Conservation (phyloP, 73 alveolate species). For the Tetrahymena borealis region DNA sequence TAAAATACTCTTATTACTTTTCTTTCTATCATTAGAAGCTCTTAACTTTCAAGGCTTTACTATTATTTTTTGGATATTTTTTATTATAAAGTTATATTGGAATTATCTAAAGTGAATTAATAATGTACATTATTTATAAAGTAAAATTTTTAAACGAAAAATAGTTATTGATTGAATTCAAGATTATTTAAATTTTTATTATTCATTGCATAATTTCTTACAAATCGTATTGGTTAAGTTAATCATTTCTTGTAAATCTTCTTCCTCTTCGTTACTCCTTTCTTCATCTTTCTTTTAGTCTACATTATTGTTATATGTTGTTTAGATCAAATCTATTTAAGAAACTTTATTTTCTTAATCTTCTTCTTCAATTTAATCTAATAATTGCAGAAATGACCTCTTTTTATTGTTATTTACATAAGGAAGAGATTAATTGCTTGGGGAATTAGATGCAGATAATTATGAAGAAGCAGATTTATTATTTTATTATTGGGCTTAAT, state of each 20-base stretch:
- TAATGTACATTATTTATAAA: no score
- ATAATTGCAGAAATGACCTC: background rate
- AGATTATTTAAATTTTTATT: background rate
- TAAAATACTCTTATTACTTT: no score
- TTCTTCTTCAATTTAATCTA: background rate
- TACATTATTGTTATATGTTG: background rate
- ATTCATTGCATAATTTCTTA: background rate
- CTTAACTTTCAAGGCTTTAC: no score
- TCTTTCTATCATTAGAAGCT: no score
- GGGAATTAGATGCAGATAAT: background rate
- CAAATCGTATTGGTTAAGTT: background rate
- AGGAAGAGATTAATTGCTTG: background rate
- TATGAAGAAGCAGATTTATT: background rate
- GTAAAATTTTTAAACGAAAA: background rate
- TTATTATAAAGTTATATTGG: no score
- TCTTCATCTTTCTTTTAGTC: background rate
- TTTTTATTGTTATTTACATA: background rate
- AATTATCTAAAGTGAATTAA: no score
- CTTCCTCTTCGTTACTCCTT: background rate
- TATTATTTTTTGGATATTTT: no score
- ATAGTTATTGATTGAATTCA: background rate
- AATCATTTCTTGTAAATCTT: background rate
- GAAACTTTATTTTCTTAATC: background rate
- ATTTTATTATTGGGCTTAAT: no score
- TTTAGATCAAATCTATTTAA: background rate